phyloP scores from a whole-genome alignment of 805 yeast genomes.

The Candida peoriensis region DNA sequence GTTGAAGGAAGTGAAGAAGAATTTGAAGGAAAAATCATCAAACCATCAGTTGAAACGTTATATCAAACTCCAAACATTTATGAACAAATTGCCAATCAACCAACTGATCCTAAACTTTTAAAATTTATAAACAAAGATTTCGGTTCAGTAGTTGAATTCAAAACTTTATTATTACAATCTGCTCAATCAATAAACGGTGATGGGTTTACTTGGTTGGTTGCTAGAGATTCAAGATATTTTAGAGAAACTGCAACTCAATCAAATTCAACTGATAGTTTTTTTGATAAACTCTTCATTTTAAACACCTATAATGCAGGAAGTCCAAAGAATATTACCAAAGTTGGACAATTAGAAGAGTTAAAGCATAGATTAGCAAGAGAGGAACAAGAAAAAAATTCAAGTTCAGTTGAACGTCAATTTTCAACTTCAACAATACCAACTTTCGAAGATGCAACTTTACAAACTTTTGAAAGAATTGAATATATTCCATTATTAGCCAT shows the following conservation, averaged over 20 bases:
- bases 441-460: constrained; percentile 33
- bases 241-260: constrained; percentile 6
- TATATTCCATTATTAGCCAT: constrained; percentile 62
- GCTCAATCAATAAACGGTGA: constrained; percentile 77
- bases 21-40: constrained; percentile 1
- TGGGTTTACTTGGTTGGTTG: constrained; percentile 88
- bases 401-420: constrained; percentile 6
- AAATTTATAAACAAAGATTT: constrained; percentile 48
- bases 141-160: constrained; percentile 74
- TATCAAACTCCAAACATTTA: constrained; percentile 41
- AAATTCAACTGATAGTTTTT: constrained; percentile 12
- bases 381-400: constrained; percentile 15
- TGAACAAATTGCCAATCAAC: constrained; percentile 26
- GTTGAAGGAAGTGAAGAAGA: neutral
- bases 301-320: constrained; percentile 90
- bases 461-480: constrained; percentile 18
- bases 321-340: constrained; percentile 61
- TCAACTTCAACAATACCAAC: constrained; percentile 17
- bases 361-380: constrained; percentile 4
- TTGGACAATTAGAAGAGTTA: constrained; percentile 31
- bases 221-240: constrained; percentile 29
- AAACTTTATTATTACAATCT: constrained; percentile 62
- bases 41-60: constrained; percentile 25
- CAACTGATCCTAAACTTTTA: constrained; percentile 21
- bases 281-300: constrained; percentile 54